Evolutionary conservation across 495 filamentous ascomycete species (phyloP).

Genomic region (Oidiodendron maius): DNA sequence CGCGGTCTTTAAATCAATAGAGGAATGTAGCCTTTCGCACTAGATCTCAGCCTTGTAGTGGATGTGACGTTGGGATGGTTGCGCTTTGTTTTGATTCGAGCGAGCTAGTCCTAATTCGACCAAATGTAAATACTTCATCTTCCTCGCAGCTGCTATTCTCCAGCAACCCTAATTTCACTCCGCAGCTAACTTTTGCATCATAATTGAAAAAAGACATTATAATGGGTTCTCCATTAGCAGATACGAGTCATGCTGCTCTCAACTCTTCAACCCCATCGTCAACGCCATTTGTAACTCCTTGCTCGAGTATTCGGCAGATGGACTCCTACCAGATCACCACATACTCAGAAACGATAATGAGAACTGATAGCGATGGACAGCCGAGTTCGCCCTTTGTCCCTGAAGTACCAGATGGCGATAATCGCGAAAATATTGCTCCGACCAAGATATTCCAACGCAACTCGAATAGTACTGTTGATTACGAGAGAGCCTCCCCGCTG

Average conservation of each 20-base stretch:
- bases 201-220: constrained; percentile 7
- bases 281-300: neutral
- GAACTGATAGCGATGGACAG: constrained; percentile 15
- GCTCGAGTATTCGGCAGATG: neutral
- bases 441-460: constrained; percentile 22
- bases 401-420: constrained; percentile 19
- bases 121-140: neutral
- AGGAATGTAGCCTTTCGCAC: too few species aligned
- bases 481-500: constrained; percentile 16
- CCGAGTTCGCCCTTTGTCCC: constrained; percentile 30
- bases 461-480: constrained; percentile 16
- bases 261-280: constrained; percentile 6
- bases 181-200: too few species aligned
- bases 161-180: too few species aligned
- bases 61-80: constrained; percentile 7
- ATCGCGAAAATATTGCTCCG: constrained; percentile 29
- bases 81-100: neutral
- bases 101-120: neutral
- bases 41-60: neutral
- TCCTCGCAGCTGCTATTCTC: neutral
- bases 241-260: constrained; percentile 6
- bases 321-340: constrained; percentile 17
- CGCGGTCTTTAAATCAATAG: neutral
- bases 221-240: constrained; percentile 17
- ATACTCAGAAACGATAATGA: constrained; percentile 6